Evolutionary conservation across 306 rosid species (phyloP), one percentile per base, ranked within the genome.

Genomic region (Malus sieversii): DNA sequence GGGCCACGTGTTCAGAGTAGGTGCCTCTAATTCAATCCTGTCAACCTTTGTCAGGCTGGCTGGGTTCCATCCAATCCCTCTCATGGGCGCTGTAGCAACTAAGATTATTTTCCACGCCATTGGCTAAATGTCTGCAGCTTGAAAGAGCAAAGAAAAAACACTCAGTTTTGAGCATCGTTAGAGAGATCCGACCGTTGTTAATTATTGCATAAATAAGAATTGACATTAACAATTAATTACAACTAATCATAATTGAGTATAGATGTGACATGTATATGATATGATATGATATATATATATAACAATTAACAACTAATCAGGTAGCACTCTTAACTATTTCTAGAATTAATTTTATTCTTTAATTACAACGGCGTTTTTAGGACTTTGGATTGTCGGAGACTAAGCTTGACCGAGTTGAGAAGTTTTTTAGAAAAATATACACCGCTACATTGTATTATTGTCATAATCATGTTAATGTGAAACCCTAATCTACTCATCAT

Each of bases 1-100:
- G 2, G 53, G 75, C 73, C 74, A 77, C 84, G 82, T 62, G 79
- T 77, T 69, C 22, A 30, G n/a, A 73, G 81, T 76, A 19, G 79
- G 75, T 69, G 65, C 61, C 42, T 72, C 40, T 23, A 22, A 55
- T 84, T 80, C 66, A 77, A 60, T 59, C 66, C 71, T 45, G 80
- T 61, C 82, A 55, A 73, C 75, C 48, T 63, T 62, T 62, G 40
- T 42, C 73, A 61, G 19, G 73, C 82, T 83, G 71, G 80, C 76
- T 64, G 71, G 64, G 53, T 30, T 52, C 68, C 45, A 4, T 13
- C 68, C 70, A 30, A 29, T 69, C 67, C 62, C 77, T 38, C 55
- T 35, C 76, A 72, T 33, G 5, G 40, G 77, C 19, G 70, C 57
- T 25, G 52, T 35, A 35, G 70, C 70, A 66, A 10, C 69, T 7